phyloP scores from a whole-genome alignment of 1,284 basidiomycete species.

The Athelia sp. region DNA sequence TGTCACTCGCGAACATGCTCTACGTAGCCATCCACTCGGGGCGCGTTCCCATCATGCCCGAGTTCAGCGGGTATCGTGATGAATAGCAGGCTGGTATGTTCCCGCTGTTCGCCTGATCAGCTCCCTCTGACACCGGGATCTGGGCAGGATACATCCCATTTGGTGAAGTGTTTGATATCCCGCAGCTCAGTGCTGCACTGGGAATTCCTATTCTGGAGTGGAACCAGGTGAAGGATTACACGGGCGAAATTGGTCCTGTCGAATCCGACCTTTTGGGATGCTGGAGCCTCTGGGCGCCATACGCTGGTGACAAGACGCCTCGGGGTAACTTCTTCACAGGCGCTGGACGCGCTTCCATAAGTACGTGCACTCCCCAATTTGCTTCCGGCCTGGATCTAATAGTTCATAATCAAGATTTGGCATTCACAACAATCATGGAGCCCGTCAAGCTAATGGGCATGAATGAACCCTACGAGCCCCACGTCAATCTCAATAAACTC shows the following conservation, averaged over 20 bases:
- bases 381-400: background rate
- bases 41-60: constrained; percentile 56
- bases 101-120: too few relatives aligned
- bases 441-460: constrained; percentile 32
- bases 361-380: background rate
- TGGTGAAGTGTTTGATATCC: constrained; percentile 48
- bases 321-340: constrained; percentile 38
- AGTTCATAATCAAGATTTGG: constrained; percentile 26
- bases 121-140: constrained; percentile 66
- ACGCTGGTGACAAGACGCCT: constrained; percentile 37
- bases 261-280: constrained; percentile 59
- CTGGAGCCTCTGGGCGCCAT: constrained; percentile 54
- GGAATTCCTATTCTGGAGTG: constrained; percentile 47
- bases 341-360: constrained; percentile 8
- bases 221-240: constrained; percentile 39
- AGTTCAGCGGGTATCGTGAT: too few relatives aligned
- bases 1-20: constrained; percentile 41
- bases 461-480: constrained; percentile 31
- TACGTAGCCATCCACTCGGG: constrained; percentile 62
- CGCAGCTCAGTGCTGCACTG: constrained; percentile 36
- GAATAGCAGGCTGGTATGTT: too few relatives aligned
- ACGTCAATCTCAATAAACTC: constrained; percentile 28
- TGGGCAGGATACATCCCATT: constrained; percentile 40
- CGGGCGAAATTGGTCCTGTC: constrained; percentile 17
- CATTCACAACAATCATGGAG: constrained; percentile 36